Conservation (phyloP, 163 green algal species). For the Dunaliella salina region DNA sequence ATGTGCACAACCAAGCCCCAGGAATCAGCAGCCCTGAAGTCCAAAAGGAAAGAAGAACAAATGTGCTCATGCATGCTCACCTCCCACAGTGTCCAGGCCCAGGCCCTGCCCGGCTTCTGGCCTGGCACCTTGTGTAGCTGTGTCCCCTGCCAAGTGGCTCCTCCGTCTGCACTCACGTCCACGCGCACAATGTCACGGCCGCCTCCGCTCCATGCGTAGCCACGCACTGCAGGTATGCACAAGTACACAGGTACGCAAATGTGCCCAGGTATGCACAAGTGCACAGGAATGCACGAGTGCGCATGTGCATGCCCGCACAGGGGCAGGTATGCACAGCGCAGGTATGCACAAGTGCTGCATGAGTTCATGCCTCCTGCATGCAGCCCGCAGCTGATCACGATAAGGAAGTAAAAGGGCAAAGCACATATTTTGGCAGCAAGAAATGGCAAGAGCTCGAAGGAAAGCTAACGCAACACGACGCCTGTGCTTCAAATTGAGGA, state of each 20-base stretch:
- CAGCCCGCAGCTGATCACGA: not conserved
- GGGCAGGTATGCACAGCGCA: conserved; percentile 12
- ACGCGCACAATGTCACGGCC: conserved; percentile 75
- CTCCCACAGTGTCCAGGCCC: conserved; percentile 79
- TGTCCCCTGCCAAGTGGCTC: conserved; percentile 60
- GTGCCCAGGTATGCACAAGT: no score
- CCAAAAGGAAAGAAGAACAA: no score
- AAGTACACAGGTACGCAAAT: not conserved
- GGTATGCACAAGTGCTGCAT: not conserved
- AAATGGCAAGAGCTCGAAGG: no score
- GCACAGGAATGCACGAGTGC: no score
- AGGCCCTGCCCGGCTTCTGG: conserved; percentile 46
- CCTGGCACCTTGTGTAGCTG: conserved; percentile 29
- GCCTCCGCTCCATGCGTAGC: conserved; percentile 67
- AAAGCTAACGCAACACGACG: no score
- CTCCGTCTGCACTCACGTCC: conserved; percentile 75
- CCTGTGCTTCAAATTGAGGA: no score
- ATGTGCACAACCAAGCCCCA: no score
- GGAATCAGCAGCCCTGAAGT: no score
- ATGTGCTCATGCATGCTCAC: conserved; percentile 13
- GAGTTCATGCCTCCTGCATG: not conserved
- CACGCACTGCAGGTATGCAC: conserved; percentile 24
- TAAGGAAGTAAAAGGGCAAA: not conserved
- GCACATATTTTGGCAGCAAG: no score
- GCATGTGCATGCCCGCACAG: no score